Conservation (phyloP, 495 filamentous ascomycete species). For the Oleoguttula mirabilis region DNA sequence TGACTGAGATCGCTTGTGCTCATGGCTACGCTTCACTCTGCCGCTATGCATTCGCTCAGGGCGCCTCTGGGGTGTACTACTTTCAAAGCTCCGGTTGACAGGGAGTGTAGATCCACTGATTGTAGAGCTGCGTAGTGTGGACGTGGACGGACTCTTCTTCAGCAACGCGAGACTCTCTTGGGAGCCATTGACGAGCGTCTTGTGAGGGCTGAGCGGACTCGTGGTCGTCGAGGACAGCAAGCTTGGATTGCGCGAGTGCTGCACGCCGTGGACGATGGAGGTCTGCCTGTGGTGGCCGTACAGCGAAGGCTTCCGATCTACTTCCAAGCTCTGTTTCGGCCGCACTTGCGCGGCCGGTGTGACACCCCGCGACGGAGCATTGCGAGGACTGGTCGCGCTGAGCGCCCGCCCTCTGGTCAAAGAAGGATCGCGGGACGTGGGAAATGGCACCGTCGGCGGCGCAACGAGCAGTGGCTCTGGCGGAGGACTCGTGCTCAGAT, state of each 20-base stretch:
- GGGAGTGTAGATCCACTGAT: background rate
- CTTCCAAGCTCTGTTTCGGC: constrained; percentile 25
- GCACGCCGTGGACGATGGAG: constrained; percentile 86
- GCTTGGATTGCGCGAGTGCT: constrained; percentile 83
- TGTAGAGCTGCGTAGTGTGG: constrained; percentile 10
- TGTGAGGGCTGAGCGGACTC: constrained; percentile 63
- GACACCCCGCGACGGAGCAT: constrained; percentile 24
- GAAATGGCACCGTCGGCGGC: constrained; percentile 17
- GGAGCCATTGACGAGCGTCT: constrained; percentile 7
- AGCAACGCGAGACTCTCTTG: background rate
- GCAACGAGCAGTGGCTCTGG: constrained; percentile 14
- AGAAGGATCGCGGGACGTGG: constrained; percentile 23
- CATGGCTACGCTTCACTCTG: constrained; percentile 54
- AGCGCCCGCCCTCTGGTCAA: constrained; percentile 27
- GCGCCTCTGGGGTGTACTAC: constrained; percentile 23
- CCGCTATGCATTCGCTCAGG: constrained; percentile 54
- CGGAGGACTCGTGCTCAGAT: constrained; percentile 13
- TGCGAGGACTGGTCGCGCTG: constrained; percentile 21
- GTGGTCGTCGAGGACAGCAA: constrained; percentile 52
- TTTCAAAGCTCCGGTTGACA: constrained; percentile 8
- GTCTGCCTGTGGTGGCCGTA: constrained; percentile 90
- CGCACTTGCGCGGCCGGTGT: constrained; percentile 21
- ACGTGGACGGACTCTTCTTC: constrained; percentile 20
- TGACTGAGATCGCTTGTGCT: constrained; percentile 73
- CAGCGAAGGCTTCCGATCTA: constrained; percentile 59